These are phyloP conservation scores for Cryphonectria japonica DNA, from an alignment of 2,329 filamentous ascomycete species.

Conservation along the genomic window DNA sequence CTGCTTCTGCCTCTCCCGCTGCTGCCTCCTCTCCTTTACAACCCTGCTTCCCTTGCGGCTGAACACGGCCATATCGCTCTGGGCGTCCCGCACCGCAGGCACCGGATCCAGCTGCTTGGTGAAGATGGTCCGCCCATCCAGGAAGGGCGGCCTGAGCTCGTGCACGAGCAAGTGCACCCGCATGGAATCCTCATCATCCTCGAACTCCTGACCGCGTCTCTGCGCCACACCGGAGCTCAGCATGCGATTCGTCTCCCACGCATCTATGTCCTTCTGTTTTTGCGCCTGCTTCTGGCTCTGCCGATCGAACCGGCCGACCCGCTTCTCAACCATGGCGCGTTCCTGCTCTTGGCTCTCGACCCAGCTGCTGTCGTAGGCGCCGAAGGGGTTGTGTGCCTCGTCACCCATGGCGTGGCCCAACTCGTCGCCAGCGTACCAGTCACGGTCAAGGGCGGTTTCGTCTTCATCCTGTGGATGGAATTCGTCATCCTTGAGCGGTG, in stretches of 20 bases:
- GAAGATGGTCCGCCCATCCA: slow-evolving; percentile 94
- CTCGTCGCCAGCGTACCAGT: slow-evolving; percentile 92
- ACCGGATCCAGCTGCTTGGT: slow-evolving; percentile 97
- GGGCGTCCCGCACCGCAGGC: slow-evolving; percentile 86
- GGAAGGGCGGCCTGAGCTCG: slow-evolving; percentile 89
- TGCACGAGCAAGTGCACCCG: slow-evolving; percentile 91
- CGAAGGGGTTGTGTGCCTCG: slow-evolving; percentile 91
- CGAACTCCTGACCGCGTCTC: slow-evolving; percentile 78
- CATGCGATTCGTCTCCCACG: slow-evolving; percentile 99
- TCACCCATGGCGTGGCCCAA: slow-evolving; percentile 83
- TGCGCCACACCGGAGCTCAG: slow-evolving; percentile 95
- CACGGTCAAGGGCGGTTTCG: slow-evolving; percentile 80
- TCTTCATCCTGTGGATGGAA: slow-evolving; percentile 67
- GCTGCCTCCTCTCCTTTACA: slow-evolving; percentile 87
- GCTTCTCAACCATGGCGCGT: slow-evolving; percentile 76
- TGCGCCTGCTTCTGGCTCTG: slow-evolving; percentile 77
- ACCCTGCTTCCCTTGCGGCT: slow-evolving; percentile 93
- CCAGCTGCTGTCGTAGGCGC: slow-evolving; percentile 72
- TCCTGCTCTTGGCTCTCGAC: slow-evolving; percentile 73
- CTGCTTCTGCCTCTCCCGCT: slow-evolving; percentile 90
- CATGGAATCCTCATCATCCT: slow-evolving; percentile 86
- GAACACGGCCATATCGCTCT: slow-evolving; percentile 99
- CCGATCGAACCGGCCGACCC: slow-evolving; percentile 67
- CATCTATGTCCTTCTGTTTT: slow-evolving; percentile 92
- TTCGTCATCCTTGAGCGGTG: slow-evolving; percentile 46